Conservation (phyloP, 2,329 filamentous ascomycete species). For the Neospermospora avenae region DNA sequence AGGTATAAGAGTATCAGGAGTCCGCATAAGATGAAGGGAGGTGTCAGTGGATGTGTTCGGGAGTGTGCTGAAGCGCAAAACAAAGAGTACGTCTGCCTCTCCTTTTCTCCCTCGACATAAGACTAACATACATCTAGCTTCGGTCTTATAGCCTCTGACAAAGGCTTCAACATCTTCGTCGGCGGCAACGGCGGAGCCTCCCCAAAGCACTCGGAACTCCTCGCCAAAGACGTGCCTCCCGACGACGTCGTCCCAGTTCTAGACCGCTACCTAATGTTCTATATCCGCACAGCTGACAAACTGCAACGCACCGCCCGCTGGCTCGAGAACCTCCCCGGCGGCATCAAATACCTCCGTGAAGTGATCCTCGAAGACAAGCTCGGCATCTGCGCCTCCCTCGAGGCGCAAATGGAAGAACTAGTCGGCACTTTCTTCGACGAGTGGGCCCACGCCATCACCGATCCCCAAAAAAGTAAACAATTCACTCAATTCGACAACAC, state of each 20-base stretch:
- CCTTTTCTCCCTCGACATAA: not conserved
- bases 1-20: conserved; percentile 88
- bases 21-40: conserved; percentile 89
- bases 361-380: conserved; percentile 84
- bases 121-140: conserved; percentile 50
- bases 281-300: conserved; percentile 88
- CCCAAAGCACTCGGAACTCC: conserved; percentile 74
- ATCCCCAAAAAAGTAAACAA: conserved; percentile 61
- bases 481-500: conserved; percentile 89
- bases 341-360: conserved; percentile 76
- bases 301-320: conserved; percentile 85
- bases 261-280: conserved; percentile 89
- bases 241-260: conserved; percentile 79
- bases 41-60: conserved; percentile 85
- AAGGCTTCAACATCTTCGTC: conserved; percentile 91
- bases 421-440: conserved; percentile 86
- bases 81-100: conserved; percentile 64
- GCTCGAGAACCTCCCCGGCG: conserved; percentile 80
- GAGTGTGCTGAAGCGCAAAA: conserved; percentile 91
- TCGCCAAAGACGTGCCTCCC: conserved; percentile 82
- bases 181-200: conserved; percentile 87
- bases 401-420: conserved; percentile 83
- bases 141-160: conserved; percentile 86
- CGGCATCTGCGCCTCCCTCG: conserved; percentile 78
- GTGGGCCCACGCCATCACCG: conserved; percentile 78